Conservation (phyloP, 2,329 filamentous ascomycete genomes). For the Neofusicoccum umdonicola region DNA sequence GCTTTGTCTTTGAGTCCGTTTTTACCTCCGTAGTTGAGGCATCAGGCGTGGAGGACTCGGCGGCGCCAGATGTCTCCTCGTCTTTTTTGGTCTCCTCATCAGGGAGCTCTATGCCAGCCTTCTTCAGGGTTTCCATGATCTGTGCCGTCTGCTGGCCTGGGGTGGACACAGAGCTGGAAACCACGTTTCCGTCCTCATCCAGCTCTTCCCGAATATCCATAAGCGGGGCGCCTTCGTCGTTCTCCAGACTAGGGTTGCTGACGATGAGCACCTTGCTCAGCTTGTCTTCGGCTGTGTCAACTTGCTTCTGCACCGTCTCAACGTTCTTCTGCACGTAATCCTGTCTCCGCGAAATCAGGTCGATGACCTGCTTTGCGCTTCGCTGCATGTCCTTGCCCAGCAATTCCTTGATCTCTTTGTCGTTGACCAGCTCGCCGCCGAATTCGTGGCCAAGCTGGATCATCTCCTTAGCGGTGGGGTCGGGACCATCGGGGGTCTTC, state of each 20-base stretch:
- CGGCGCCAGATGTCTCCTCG: not conserved
- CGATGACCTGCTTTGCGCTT: constrained; percentile 62
- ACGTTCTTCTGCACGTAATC: constrained; percentile 90
- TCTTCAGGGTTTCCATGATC: constrained; percentile 69
- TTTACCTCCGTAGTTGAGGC: not conserved
- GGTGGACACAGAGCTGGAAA: constrained; percentile 53
- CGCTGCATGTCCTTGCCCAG: constrained; percentile 48
- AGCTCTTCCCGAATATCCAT: constrained; percentile 91
- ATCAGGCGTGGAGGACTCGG: not conserved
- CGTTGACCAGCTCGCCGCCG: constrained; percentile 62
- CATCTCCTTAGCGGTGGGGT: constrained; percentile 28
- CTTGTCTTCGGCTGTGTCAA: constrained; percentile 67
- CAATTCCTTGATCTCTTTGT: constrained; percentile 58
- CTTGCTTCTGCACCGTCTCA: constrained; percentile 67
- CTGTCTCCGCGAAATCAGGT: constrained; percentile 69
- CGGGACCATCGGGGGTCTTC: constrained; percentile 12
- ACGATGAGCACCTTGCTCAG: constrained; percentile 62
- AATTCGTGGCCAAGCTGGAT: constrained; percentile 56
- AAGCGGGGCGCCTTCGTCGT: constrained; percentile 71
- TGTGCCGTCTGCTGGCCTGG: constrained; percentile 67
- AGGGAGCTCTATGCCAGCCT: constrained; percentile 60
- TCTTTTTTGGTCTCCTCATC: not conserved
- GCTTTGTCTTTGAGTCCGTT: too few species aligned
- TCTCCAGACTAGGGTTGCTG: constrained; percentile 59
- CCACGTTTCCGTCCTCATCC: constrained; percentile 83